A percentile compares a stretch with the other conserved stretches of the same genome.
Conservation (phyloP, 768 basidiomycete genomes). For the Tylopilus plumbeoviolaceoides region DNA sequence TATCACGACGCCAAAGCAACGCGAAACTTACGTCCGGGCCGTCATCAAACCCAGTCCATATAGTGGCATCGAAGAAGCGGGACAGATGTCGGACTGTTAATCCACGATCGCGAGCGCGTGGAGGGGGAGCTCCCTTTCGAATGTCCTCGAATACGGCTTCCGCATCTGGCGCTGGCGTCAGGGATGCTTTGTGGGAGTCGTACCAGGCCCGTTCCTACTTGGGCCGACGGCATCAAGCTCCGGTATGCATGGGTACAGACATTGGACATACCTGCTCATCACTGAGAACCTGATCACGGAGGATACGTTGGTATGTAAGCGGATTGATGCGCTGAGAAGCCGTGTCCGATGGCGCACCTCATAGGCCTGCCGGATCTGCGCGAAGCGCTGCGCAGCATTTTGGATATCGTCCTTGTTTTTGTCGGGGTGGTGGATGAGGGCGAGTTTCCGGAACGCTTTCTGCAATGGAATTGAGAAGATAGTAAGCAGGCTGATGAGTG, state of each 20-base stretch:
- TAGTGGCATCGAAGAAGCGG: slow-evolving; percentile 74
- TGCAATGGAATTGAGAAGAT: slow-evolving; percentile 27
- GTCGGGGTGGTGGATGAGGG: slow-evolving; percentile 83
- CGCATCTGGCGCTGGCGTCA: slow-evolving; percentile 79
- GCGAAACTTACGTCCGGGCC: slow-evolving; percentile 46
- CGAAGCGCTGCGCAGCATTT: slow-evolving; percentile 83
- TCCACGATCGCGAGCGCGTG: slow-evolving; percentile 61
- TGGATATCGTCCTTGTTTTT: slow-evolving; percentile 84
- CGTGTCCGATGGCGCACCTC: slow-evolving; percentile 51
- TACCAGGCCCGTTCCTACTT: slow-evolving; percentile 98
- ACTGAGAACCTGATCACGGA: slow-evolving; percentile 64
- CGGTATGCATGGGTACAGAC: slow-evolving; percentile 1
- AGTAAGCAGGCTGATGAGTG: background rate
- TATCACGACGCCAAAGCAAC: background rate
- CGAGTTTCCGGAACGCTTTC: slow-evolving; percentile 81
- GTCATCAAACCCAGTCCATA: slow-evolving; percentile 67
- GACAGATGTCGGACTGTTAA: slow-evolving; percentile 77
- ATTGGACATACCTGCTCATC: slow-evolving; percentile 78
- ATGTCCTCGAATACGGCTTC: slow-evolving; percentile 84
- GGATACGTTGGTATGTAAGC: background rate
- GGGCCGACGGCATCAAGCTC: slow-evolving; percentile 17
- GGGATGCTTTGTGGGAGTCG: slow-evolving; percentile 83
- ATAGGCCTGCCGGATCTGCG: slow-evolving; percentile 89
- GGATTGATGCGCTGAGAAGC: background rate
- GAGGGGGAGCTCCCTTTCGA: slow-evolving; percentile 57